Evolutionary conservation across 768 basidiomycete genomes (phyloP).

Genomic region (Tricholoma flavovirens): DNA sequence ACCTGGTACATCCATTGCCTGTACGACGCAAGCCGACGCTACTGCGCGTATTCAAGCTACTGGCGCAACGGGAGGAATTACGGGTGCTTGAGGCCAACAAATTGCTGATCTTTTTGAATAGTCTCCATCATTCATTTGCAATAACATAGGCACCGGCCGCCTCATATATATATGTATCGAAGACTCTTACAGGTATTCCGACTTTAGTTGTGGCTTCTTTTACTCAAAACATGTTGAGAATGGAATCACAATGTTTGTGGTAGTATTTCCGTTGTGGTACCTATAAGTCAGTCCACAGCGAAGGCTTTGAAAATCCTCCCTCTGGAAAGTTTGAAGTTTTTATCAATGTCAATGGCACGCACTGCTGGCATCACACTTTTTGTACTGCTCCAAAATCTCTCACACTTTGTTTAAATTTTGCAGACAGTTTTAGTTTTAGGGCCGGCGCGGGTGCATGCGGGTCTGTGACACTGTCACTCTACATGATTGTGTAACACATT

Average conservation of each 20-base stretch:
- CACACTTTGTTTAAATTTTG: too few species aligned
- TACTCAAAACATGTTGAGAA: too few species aligned
- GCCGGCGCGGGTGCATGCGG: too few species aligned
- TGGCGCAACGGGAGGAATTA: conserved; percentile 37
- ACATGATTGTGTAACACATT: too few species aligned
- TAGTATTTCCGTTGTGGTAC: background rate
- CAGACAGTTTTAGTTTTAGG: too few species aligned
- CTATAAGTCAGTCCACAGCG: background rate
- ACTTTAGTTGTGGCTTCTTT: too few species aligned
- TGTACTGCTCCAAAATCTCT: too few species aligned
- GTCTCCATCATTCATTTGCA: conserved; percentile 1
- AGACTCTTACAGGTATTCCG: background rate
- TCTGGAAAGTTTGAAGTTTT: background rate
- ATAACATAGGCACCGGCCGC: background rate
- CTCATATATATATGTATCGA: background rate
- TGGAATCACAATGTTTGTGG: background rate
- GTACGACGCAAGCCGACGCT: conserved; percentile 43
- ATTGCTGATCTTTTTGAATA: conserved; percentile 8
- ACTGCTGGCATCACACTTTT: too few species aligned
- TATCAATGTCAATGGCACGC: background rate
- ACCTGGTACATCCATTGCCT: conserved; percentile 46
- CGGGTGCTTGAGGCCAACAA: conserved; percentile 21
- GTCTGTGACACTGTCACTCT: background rate
- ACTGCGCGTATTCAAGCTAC: conserved; percentile 35
- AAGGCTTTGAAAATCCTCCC: conserved; percentile 2